Evolutionary conservation across 2,329 filamentous ascomycete genomes (phyloP), one percentile per base, ranked within the genome.

Genomic region (Sclerotinia spermophila): DNA sequence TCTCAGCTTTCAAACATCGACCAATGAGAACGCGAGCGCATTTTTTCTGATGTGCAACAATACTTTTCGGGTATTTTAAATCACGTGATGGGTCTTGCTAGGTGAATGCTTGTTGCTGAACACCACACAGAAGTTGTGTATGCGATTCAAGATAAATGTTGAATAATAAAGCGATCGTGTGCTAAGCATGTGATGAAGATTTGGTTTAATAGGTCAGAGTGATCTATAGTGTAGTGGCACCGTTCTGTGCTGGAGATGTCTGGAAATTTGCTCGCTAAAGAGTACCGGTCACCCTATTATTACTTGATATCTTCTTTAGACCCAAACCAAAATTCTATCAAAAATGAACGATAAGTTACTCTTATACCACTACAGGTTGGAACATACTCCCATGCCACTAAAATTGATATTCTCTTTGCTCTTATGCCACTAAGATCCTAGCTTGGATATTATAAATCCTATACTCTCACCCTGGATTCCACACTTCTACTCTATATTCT

Each of bases 161-260:
- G n/a, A n/a, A 27, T 0, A 7, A 13, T n/a, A 27, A n/a, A 51
- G 11, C 2, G 24, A 27, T 27, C 2, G 11, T 51, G 24, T 24
- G 1, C 1, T 27, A 17, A 2, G 0, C 4, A 5, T 11, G 0
- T 8, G 5, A 17, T 3, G 2, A 27, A 15, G 1, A 5, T 6
- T 53, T 53, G 5, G n/a, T 27, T 17, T n/a, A 27, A 17, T 1
- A 3, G 3, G 2, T 27, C 7, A 2, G 5, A 27, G 17, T 3
- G 0, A 27, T 27, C 8, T 15, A 8, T 17, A 17, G 3, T 3
- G 1, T 2, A n/a, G n/a, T 51, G 13, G 5, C 5, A 27, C 1
- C 0, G n/a, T 17, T 7, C 48, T 8, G 48, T 2, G 48, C 17
- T 51, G 48, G n/a, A 3, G 7, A 7, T 27, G 48, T 51, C 48